These are phyloP conservation scores for Sporothrix variecibatus DNA, from an alignment of 2,329 filamentous ascomycete species.

Conservation along the genomic window DNA sequence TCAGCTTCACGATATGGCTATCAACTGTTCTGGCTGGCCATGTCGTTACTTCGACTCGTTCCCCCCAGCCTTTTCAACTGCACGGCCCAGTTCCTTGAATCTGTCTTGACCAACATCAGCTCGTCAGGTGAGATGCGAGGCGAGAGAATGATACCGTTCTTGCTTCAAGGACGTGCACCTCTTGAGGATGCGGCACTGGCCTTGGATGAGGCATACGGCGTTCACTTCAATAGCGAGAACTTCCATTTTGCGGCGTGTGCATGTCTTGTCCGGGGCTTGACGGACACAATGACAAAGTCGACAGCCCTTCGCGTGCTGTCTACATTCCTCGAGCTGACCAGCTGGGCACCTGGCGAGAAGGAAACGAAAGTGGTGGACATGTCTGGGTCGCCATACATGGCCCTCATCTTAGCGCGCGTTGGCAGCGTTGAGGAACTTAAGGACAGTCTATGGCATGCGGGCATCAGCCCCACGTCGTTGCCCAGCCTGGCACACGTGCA, in stretches of 20 bases:
- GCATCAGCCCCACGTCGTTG: constrained; percentile 50
- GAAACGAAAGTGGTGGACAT: constrained; percentile 35
- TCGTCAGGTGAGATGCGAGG: constrained; percentile 61
- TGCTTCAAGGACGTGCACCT: constrained; percentile 61
- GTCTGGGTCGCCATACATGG: constrained; percentile 58
- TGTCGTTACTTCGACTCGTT: constrained; percentile 65
- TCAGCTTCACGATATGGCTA: constrained; percentile 67
- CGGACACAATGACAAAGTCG: constrained; percentile 61
- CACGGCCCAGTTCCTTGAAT: constrained; percentile 64
- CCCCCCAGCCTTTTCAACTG: constrained; percentile 66
- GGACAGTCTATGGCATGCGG: constrained; percentile 63
- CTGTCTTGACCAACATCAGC: constrained; percentile 65
- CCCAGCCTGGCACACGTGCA: constrained; percentile 45
- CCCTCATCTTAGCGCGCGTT: constrained; percentile 59
- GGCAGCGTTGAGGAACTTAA: constrained; percentile 60
- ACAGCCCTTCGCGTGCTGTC: constrained; percentile 62
- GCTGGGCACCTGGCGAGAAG: constrained; percentile 27
- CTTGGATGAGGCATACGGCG: constrained; percentile 65
- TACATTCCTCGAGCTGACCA: constrained; percentile 59
- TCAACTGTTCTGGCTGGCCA: constrained; percentile 70
- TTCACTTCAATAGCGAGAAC: constrained; percentile 64
- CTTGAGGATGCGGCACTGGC: constrained; percentile 63
- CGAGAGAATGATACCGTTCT: constrained; percentile 58
- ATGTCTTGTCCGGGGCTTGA: constrained; percentile 64
- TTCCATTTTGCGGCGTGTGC: constrained; percentile 70